Conservation (phyloP, 768 basidiomycete genomes). For the Sarcodon sp. region DNA sequence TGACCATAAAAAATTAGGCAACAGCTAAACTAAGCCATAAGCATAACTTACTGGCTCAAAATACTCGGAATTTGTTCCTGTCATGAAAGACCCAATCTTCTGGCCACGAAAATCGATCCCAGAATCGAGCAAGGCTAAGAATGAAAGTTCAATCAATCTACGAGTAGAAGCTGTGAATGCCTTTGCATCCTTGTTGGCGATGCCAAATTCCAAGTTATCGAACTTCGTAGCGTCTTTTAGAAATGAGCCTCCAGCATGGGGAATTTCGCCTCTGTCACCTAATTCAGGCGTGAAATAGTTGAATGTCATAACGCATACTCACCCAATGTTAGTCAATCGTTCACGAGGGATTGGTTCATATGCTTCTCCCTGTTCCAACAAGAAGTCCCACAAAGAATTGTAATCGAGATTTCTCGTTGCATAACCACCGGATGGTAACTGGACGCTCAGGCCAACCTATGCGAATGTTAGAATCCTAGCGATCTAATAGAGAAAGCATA, state of each 20-base stretch:
- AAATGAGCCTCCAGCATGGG: conserved; percentile 16
- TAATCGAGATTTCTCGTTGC: background rate
- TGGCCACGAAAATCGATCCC: conserved; percentile 31
- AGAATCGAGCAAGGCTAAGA: conserved; percentile 31
- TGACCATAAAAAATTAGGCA: background rate
- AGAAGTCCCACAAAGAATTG: background rate
- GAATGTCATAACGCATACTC: background rate
- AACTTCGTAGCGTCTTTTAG: conserved; percentile 23
- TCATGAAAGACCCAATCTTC: conserved; percentile 28
- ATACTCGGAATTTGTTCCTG: conserved; percentile 16
- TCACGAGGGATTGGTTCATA: background rate
- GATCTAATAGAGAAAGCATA: background rate
- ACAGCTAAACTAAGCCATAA: background rate
- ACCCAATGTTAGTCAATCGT: background rate
- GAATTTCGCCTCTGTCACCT: background rate
- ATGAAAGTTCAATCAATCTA: conserved; percentile 24
- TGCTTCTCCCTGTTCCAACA: background rate
- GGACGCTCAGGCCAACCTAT: conserved; percentile 1
- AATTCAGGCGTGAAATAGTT: background rate
- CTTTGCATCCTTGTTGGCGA: conserved; percentile 21
- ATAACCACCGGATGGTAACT: background rate
- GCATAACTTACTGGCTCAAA: conserved; percentile 14
- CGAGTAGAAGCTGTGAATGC: conserved; percentile 21
- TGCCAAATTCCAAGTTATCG: conserved; percentile 28
- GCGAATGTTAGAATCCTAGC: background rate